These are phyloP conservation scores for Echinochloa phyllopogon DNA, from an alignment of 176 grass and related monocot species.

Conservation along the genomic window DNA sequence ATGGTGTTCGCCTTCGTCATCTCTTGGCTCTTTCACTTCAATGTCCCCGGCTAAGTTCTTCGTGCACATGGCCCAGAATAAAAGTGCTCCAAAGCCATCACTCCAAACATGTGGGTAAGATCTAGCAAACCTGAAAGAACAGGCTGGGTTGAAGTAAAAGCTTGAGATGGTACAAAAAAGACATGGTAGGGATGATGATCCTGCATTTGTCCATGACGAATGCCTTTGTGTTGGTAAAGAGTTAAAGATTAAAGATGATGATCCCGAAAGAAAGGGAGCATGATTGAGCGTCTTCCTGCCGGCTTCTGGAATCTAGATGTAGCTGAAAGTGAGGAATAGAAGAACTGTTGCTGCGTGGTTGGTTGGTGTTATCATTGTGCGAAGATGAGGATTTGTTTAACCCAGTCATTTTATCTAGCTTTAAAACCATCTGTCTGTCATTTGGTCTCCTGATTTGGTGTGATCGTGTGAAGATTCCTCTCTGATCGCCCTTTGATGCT, in stretches of 20 bases:
- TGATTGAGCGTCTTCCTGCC: not conserved
- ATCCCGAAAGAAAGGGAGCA: conserved; percentile 23
- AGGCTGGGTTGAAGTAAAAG: conserved; percentile 40
- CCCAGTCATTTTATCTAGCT: conserved; percentile 24
- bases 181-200: conserved; percentile 14
- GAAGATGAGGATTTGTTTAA: conserved; percentile 24
- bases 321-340: conserved; percentile 18
- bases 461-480: conserved; percentile 27
- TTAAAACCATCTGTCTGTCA: not conserved
- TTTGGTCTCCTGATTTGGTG: conserved; percentile 29
- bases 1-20: conserved; percentile 95
- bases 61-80: conserved; percentile 26
- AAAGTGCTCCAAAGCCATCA: conserved; percentile 42
- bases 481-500: conserved; percentile 5
- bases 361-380: not conserved
- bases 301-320: conserved; percentile 21
- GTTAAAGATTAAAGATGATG: not conserved
- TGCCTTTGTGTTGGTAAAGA: conserved; percentile 29
- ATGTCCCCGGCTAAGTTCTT: conserved; percentile 68
- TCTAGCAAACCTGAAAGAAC: conserved; percentile 51
- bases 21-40: conserved; percentile 98
- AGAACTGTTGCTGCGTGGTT: not conserved
- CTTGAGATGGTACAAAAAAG: conserved; percentile 30
- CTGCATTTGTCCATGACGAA: conserved; percentile 30
- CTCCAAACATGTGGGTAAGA: conserved; percentile 41